phyloP scores from a whole-genome alignment of 108 stramenopile species.

The Cyclotella kingstonii region DNA sequence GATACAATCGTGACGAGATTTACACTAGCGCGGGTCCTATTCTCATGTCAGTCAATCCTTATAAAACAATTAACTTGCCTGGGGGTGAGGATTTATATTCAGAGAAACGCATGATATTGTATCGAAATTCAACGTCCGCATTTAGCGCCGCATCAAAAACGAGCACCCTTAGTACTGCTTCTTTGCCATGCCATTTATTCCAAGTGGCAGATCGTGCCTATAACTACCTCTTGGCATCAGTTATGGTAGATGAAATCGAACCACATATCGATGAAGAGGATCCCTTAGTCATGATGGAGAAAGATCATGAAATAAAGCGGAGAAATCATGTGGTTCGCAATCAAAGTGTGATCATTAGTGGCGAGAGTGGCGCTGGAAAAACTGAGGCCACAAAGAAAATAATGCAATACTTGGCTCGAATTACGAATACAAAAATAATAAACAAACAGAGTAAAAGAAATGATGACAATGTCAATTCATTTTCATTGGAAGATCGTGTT shows the following conservation, averaged over 20 bases:
- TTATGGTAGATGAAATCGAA: slow-evolving; percentile 18
- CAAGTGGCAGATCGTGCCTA: slow-evolving; percentile 87
- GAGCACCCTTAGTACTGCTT: too few relatives aligned
- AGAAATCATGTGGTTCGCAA: slow-evolving; percentile 44
- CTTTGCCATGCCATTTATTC: slow-evolving; percentile 81
- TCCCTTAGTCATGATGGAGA: slow-evolving; percentile 43
- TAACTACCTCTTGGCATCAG: slow-evolving; percentile 61
- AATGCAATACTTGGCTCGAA: slow-evolving; percentile 92
- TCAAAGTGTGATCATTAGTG: slow-evolving; percentile 86
- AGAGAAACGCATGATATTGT: slow-evolving; percentile 65
- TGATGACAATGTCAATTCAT: slow-evolving; percentile 25
- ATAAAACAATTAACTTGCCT: slow-evolving; percentile 58
- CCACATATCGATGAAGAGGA: slow-evolving; percentile 57
- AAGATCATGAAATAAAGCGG: slow-evolving; percentile 35
- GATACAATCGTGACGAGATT: slow-evolving; percentile 87
- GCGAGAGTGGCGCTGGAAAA: slow-evolving; percentile 93
- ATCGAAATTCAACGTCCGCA: slow-evolving; percentile 45
- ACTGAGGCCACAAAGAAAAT: slow-evolving; percentile 96
- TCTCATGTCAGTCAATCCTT: slow-evolving; percentile 95
- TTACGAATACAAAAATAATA: slow-evolving; percentile 42
- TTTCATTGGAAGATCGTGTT: slow-evolving; percentile 86
- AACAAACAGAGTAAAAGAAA: too few relatives aligned
- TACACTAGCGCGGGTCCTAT: slow-evolving; percentile 96
- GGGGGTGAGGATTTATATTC: slow-evolving; percentile 59
- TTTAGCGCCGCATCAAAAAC: background rate